Base-by-base conservation (phyloP, 192 early-diverging fungal species). In the Linnemannia exigua region DNA sequence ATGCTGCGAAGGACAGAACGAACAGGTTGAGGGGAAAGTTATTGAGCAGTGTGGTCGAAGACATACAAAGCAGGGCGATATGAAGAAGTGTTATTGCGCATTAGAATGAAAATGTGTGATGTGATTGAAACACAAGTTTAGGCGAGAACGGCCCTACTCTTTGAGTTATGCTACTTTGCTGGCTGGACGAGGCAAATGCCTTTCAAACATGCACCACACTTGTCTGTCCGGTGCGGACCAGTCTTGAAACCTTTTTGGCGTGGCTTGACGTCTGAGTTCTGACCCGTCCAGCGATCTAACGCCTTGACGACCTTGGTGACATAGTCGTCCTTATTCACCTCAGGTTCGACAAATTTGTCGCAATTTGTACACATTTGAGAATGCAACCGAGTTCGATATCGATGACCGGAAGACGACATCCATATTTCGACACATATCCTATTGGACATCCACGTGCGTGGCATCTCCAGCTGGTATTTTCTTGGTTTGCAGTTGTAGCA, bases 361-460 rank as follows among this genome's bases (percentile, higher is more conserved):
- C 74, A 75, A 66, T 17, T 54, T 44, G 28, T 6, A 58, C 74
- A 75, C 74, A 22, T 67, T 75, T 75, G 74, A 67, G 74, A 75
- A 47, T 67, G 17, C 58, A 75, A 33, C 22, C 25, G 58, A 46
- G 74, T 75, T 66, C 74, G 74, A 75, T 75, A 75, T 67, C 61
- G 74, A 66, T 47, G 58, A 66, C 74, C 61, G n/a, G 37, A n/a
- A n/a, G 74, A 75, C 41, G 74, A 75, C 74, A 75, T 75, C 74
- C 74, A 75, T 47, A 75, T 66, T 67, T 75, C 41, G 25, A 66
- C 74, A 66, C 52, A 66, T 22, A 75, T 67, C 17, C 14, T 25
- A 28, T 44, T 47, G 52, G 74, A 75, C 44, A 7, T n/a, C 74
- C 74, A 67, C 31, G 31, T 66, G 74, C 74, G 61, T 67, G 74